Base-by-base conservation (phyloP, 2,329 filamentous ascomycete genomes). In the Didymella pomorum region DNA sequence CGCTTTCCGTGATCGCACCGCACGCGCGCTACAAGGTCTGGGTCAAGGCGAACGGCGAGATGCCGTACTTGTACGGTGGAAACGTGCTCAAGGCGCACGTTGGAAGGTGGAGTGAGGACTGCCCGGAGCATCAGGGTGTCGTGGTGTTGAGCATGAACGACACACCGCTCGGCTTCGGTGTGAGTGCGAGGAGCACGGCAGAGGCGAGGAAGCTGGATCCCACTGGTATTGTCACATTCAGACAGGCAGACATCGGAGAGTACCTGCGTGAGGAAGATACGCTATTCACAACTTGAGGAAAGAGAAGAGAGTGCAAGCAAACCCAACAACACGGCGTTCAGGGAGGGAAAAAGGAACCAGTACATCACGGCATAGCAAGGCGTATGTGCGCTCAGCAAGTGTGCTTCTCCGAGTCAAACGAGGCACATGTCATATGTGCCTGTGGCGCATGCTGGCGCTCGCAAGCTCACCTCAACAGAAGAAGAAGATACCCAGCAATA, bases 21-120 rank as follows among this genome's bases (percentile, higher is more conserved):
- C 92, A 97, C 77, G 94, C 94, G 43, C 85, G 95, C 59, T 96
- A 97, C 81, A 98, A 98, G 86, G 88, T 98, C 69, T 98, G 93
- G 93, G 89, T 99, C 67, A 96, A 96, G 80, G 86, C 89, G 59
- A 98, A 98, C 79, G 95, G 95, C 67, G 93, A 96, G 73, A 97
- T 97, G 93, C 94, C 95, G 1, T 98, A 96, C 77, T 81, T 99
- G 45, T 99, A 98, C 79, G 95, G 95, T 52, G 91, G 92, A 56
- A 93, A 98, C 78, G 84, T 96, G 51, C 87, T 96, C 67, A 92
- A 92, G 77, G 90, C 89, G 29, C 90, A 93, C 76, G 86, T 95
- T 18, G 92, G 92, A 20, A 82, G 93, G 61, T 94, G 91, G 88
- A 91, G 88, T 39, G 93, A 97, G 72, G 94, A 98, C 81, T 93